phyloP scores from a whole-genome alignment of 75 land plant genomes.

The Picea glauca region DNA sequence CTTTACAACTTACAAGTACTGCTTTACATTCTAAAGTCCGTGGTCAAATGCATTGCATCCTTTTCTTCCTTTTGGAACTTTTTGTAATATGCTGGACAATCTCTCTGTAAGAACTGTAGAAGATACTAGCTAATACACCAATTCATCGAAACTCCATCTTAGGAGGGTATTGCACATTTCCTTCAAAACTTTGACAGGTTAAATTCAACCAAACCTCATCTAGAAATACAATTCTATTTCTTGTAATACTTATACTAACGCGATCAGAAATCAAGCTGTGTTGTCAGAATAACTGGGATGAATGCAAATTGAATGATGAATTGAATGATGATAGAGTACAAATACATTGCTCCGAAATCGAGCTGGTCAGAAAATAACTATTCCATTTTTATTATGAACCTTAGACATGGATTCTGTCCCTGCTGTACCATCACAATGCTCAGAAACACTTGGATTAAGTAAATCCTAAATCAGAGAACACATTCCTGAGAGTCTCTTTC shows the following conservation, averaged over 20 bases:
- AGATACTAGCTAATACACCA: background rate
- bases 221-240: background rate
- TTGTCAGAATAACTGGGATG: background rate
- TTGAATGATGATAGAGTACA: background rate
- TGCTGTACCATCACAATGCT: background rate
- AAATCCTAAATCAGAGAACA: too few relatives aligned
- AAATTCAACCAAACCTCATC: background rate
- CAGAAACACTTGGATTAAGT: too few relatives aligned
- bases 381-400: background rate
- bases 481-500: too few relatives aligned
- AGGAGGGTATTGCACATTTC: background rate
- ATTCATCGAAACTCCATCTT: background rate
- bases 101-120: background rate
- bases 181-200: background rate
- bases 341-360: background rate
- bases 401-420: background rate
- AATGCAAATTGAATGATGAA: background rate
- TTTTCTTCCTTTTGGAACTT: too few relatives aligned
- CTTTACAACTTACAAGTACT: too few relatives aligned
- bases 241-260: background rate
- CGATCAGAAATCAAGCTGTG: background rate
- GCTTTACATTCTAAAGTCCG: too few relatives aligned
- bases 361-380: background rate
- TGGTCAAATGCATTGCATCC: too few relatives aligned
- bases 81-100: background rate